Evolutionary conservation across 306 rosid species (phyloP).

Genomic region (Malus sieversii): DNA sequence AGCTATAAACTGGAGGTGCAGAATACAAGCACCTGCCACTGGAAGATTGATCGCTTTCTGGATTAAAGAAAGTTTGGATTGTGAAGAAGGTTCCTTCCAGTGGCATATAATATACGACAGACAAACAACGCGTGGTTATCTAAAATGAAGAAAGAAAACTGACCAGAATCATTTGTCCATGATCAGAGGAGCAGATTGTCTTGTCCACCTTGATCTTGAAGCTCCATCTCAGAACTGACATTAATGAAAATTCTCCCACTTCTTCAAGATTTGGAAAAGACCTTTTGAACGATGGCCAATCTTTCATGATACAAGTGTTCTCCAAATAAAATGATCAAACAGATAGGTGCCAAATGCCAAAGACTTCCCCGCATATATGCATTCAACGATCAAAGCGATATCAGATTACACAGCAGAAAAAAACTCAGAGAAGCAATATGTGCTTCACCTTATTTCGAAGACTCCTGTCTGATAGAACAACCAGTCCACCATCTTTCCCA

Average conservation of each 20-base stretch:
- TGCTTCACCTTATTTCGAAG: conserved; percentile 74
- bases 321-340: background rate
- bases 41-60: background rate
- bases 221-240: conserved; percentile 71
- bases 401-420: background rate
- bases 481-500: conserved; percentile 48
- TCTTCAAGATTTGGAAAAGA: conserved; percentile 70
- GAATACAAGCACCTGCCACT: background rate
- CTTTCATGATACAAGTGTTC: background rate
- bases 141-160: conserved; percentile 18
- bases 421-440: conserved; percentile 9
- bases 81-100: background rate
- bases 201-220: conserved; percentile 54
- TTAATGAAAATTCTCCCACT: conserved; percentile 52
- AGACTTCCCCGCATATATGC: conserved; percentile 2
- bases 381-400: background rate
- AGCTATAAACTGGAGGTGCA: background rate
- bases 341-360: conserved; percentile 8
- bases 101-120: background rate
- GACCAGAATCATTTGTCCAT: conserved; percentile 76
- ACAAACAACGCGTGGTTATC: background rate
- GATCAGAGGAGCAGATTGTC: conserved; percentile 58
- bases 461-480: conserved; percentile 63
- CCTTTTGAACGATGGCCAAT: conserved; percentile 36
- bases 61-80: background rate